A percentile compares a stretch with the other conserved stretches of the same genome.
phyloP scores from a whole-genome alignment of 768 basidiomycete genomes.

The Candolleomyces efflorescens region DNA sequence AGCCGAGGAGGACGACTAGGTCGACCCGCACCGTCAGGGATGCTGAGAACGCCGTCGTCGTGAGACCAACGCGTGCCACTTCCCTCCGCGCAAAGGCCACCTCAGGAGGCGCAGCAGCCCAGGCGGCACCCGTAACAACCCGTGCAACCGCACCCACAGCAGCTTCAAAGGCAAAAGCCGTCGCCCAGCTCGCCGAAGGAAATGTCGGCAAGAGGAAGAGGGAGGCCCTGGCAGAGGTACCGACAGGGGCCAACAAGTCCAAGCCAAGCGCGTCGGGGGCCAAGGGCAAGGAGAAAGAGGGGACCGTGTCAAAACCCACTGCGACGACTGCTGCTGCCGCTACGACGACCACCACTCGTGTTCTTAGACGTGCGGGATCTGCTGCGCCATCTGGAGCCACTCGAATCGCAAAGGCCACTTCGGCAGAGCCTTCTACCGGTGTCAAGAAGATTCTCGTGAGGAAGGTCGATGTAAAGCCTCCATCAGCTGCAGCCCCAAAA shows the following conservation, averaged over 20 bases:
- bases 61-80: constrained; percentile 53
- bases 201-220: constrained; percentile 71
- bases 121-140: constrained; percentile 28
- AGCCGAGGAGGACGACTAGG: constrained; percentile 36
- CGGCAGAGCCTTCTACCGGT: background rate
- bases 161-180: constrained; percentile 27
- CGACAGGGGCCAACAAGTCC: constrained; percentile 47
- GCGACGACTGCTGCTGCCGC: constrained; percentile 9
- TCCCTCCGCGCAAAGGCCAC: constrained; percentile 24
- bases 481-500: constrained; percentile 12
- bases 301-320: constrained; percentile 18
- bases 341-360: constrained; percentile 53
- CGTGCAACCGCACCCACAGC: constrained; percentile 30
- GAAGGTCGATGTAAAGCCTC: constrained; percentile 30
- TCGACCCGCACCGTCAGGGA: constrained; percentile 49
- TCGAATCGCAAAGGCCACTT: constrained; percentile 22
- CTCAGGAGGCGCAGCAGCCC: background rate
- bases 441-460: constrained; percentile 24
- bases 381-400: constrained; percentile 21
- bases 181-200: constrained; percentile 27
- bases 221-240: constrained; percentile 74
- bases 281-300: constrained; percentile 55
- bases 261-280: constrained; percentile 25
- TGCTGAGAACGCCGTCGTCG: constrained; percentile 71
- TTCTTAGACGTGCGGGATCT: constrained; percentile 30